phyloP scores from a whole-genome alignment of 257 asterid genomes.

The Verbascum thapsus region DNA sequence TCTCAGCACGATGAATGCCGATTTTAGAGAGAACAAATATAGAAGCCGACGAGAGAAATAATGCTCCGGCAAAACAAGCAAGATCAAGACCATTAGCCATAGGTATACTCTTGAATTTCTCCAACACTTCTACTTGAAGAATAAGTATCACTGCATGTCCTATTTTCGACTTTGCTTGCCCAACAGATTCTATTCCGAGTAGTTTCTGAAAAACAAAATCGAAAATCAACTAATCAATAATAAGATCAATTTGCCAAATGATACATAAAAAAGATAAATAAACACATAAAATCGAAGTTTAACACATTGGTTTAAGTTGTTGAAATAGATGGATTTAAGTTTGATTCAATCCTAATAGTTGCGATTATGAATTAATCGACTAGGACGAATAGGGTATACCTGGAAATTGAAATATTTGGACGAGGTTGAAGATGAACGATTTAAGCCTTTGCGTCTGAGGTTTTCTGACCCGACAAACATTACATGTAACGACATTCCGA shows the following conservation, averaged over 20 bases:
- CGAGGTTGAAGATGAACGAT: constrained; percentile 27
- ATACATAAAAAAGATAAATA: too few species aligned
- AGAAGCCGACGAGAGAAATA: constrained; percentile 69
- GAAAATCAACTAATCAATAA: not conserved
- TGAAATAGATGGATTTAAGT: too few species aligned
- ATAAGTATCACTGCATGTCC: constrained; percentile 78
- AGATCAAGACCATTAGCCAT: constrained; percentile 64
- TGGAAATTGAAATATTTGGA: constrained; percentile 34
- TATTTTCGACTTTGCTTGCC: constrained; percentile 77
- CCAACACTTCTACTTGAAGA: constrained; percentile 83
- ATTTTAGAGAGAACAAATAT: constrained; percentile 68
- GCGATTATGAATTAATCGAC: not conserved
- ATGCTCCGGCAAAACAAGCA: constrained; percentile 73
- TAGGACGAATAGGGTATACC: constrained; percentile 25
- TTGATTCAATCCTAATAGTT: not conserved
- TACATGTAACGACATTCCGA: constrained; percentile 65
- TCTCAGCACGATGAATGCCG: constrained; percentile 23
- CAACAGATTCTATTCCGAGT: constrained; percentile 54
- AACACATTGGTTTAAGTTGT: too few species aligned
- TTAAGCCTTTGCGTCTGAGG: constrained; percentile 22
- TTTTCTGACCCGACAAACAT: constrained; percentile 65
- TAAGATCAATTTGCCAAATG: too few species aligned
- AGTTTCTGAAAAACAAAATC: constrained; percentile 42
- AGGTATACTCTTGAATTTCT: constrained; percentile 65
- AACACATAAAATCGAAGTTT: too few species aligned